A percentile compares a stretch with the other conserved stretches of the same genome.
These are phyloP conservation scores for Oryza longistaminata DNA, from an alignment of 176 grass and related monocot species.

Conservation along the genomic window DNA sequence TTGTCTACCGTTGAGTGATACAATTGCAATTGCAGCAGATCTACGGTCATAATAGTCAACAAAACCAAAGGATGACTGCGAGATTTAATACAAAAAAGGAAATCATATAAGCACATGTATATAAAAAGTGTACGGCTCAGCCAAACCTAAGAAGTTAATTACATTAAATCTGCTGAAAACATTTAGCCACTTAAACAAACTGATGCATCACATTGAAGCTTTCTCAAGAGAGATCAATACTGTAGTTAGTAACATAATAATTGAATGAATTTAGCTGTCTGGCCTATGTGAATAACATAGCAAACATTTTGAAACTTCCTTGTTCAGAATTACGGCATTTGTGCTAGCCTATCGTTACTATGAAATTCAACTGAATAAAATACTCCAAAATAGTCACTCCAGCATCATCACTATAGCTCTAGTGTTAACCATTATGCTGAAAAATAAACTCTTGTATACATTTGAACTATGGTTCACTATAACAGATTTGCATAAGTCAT, in stretches of 20 bases:
- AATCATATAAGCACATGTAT: constrained; percentile 6
- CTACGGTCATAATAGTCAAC: constrained; percentile 97
- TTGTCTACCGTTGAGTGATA: constrained; percentile 85
- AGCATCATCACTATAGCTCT: background rate
- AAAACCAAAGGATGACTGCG: constrained; percentile 98
- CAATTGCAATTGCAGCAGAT: constrained; percentile 87
- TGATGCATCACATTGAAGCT: constrained; percentile 13
- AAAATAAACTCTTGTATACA: background rate
- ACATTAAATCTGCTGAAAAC: background rate
- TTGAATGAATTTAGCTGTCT: background rate
- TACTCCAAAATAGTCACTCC: background rate
- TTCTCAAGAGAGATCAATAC: constrained; percentile 3
- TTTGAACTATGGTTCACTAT: background rate
- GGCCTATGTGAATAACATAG: background rate
- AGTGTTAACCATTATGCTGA: background rate
- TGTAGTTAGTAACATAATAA: background rate
- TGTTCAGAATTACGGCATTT: constrained; percentile 1
- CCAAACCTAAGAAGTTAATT: constrained; percentile 4
- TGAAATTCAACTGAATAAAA: constrained; percentile 10
- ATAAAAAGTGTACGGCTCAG: constrained; percentile 1
- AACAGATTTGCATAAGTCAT: background rate
- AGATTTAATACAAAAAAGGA: background rate
- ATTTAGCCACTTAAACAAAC: constrained; percentile 16
- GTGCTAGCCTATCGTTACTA: background rate
- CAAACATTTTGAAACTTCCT: constrained; percentile 2